Percentiles rank a stretch among this genome's conserved stretches.
Evolutionary conservation across 768 basidiomycete genomes (phyloP).

Genomic region (Leccinum subgranulosum): DNA sequence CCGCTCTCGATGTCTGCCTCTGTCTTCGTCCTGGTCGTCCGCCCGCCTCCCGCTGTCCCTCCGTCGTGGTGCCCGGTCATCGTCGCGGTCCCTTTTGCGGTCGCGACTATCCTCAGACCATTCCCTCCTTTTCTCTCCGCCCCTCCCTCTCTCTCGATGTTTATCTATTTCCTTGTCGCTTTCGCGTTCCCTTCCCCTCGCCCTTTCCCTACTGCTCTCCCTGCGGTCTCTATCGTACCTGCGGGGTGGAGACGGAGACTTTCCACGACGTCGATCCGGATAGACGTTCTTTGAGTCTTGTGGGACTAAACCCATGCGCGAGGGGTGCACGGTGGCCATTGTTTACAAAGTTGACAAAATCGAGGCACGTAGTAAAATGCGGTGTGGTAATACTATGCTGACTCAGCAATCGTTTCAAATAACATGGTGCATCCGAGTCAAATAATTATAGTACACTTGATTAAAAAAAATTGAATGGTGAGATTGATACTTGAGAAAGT

Average conservation of each 20-base stretch:
- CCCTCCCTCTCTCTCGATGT: constrained; percentile 3
- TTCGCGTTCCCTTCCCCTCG: constrained; percentile 18
- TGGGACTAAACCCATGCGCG: constrained; percentile 65
- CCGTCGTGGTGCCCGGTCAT: constrained; percentile 1
- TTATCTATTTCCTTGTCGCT: constrained; percentile 21
- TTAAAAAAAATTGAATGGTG: background rate
- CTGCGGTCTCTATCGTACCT: constrained; percentile 32
- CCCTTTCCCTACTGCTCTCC: constrained; percentile 23
- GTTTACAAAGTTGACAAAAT: background rate
- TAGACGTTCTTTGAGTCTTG: constrained; percentile 30
- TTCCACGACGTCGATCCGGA: constrained; percentile 26
- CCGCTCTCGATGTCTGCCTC: constrained; percentile 22
- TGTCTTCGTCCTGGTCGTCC: constrained; percentile 17
- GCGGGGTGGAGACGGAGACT: constrained; percentile 45
- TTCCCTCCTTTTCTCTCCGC: background rate
- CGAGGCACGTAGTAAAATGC: background rate
- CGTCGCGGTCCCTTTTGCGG: background rate
- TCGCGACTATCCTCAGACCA: constrained; percentile 2
- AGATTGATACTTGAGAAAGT: background rate
- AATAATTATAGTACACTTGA: constrained; percentile 3
- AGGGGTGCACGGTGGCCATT: constrained; percentile 77
- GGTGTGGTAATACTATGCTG: constrained; percentile 4
- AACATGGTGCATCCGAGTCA: no score
- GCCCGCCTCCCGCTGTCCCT: background rate
- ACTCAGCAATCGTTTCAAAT: constrained; percentile 12